Conservation (phyloP, 805 yeast species). For the Yarrowia keelungensis region DNA sequence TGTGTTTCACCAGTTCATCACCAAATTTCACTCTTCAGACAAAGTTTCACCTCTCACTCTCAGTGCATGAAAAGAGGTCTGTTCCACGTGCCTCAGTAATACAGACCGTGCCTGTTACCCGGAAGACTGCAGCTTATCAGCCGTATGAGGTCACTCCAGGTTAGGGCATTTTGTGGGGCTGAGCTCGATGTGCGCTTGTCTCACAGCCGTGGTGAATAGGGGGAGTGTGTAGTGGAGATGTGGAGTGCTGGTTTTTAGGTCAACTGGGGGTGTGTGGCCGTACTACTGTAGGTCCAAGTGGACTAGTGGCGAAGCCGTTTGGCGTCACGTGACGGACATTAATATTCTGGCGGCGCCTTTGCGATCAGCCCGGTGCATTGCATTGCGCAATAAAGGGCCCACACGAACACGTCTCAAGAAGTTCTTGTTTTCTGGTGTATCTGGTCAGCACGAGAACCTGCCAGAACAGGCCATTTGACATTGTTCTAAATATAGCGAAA, state of each 20-base stretch:
- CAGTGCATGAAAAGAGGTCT: constrained; percentile 11
- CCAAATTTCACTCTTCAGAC: not conserved
- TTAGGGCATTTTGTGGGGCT: constrained; percentile 31
- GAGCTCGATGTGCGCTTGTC: constrained; percentile 1
- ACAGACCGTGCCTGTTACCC: constrained; percentile 22
- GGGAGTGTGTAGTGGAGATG: too few species aligned
- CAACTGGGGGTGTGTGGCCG: too few species aligned
- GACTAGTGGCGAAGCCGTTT: constrained; percentile 7
- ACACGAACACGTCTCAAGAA: not conserved
- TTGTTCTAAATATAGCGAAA: not conserved
- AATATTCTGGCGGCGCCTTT: not conserved
- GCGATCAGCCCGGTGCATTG: constrained; percentile 7
- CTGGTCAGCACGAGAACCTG: not conserved
- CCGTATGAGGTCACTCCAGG: not conserved
- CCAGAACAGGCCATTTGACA: not conserved
- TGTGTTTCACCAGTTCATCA: too few species aligned
- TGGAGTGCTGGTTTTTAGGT: too few species aligned
- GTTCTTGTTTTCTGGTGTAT: not conserved
- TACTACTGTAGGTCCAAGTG: not conserved
- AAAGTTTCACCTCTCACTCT: not conserved
- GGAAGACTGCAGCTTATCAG: constrained; percentile 11
- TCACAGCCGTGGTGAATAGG: constrained; percentile 1
- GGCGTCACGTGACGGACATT: not conserved
- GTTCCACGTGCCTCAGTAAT: constrained; percentile 17
- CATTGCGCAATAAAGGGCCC: not conserved